Percentiles rank a stretch among this genome's conserved stretches.
Evolutionary conservation across 2,329 filamentous ascomycete species (phyloP).

Genomic region (Sporothrix protearum): DNA sequence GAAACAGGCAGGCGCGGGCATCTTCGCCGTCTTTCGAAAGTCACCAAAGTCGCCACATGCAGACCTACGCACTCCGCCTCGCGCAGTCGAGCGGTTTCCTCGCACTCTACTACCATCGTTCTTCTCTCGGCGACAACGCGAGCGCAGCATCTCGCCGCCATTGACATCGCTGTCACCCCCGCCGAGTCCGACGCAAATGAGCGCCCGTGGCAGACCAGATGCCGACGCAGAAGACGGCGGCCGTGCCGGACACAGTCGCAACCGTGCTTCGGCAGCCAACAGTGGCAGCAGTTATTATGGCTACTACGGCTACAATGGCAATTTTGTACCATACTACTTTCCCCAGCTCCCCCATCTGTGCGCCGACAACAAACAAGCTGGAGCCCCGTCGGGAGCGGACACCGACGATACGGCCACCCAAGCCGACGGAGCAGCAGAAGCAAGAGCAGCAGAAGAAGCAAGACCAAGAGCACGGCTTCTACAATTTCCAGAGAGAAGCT

Average conservation of each 20-base stretch:
- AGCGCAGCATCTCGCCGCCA: constrained; percentile 33
- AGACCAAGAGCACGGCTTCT: constrained; percentile 11
- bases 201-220: constrained; percentile 6
- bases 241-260: constrained; percentile 21
- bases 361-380: constrained; percentile 39
- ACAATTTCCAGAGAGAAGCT: constrained; percentile 17
- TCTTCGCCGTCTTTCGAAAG: background rate
- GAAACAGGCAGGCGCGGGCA: background rate
- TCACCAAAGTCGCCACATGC: background rate
- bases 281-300: background rate
- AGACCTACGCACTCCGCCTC: background rate
- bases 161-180: constrained; percentile 35
- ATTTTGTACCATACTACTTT: constrained; percentile 33
- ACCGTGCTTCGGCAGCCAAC: constrained; percentile 13
- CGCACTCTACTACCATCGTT: constrained; percentile 43
- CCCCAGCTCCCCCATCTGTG: constrained; percentile 40
- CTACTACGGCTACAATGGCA: constrained; percentile 11
- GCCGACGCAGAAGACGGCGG: constrained; percentile 6
- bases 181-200: constrained; percentile 27
- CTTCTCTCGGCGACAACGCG: constrained; percentile 28
- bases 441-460: background rate
- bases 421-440: background rate
- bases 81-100: constrained; percentile 32
- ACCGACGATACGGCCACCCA: constrained; percentile 18
- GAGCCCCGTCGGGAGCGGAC: constrained; percentile 33